phyloP scores from a whole-genome alignment of 768 basidiomycete species.

The Leccinellum luteum region DNA sequence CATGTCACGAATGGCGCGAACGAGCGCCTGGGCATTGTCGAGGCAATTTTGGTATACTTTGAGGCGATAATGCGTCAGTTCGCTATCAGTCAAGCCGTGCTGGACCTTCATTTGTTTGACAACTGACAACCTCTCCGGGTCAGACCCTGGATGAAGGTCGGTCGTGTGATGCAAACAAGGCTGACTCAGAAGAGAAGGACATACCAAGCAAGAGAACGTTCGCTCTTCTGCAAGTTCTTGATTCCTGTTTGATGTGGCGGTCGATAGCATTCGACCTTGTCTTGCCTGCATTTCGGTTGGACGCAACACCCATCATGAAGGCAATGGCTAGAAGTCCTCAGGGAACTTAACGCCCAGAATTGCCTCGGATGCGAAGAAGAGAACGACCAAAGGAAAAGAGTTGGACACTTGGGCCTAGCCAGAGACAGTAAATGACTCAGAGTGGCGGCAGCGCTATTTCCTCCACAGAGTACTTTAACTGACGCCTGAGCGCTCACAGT shows the following conservation, averaged over 20 bases:
- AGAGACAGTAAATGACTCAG: background rate
- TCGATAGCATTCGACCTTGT: conserved; percentile 5
- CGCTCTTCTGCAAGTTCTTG: background rate
- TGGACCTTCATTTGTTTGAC: conserved; percentile 5
- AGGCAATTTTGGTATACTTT: background rate
- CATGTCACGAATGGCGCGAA: background rate
- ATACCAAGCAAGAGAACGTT: conserved; percentile 5
- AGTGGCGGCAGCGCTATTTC: background rate
- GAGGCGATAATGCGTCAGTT: background rate
- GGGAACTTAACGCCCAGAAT: no score
- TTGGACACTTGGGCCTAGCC: background rate
- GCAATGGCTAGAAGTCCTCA: no score
- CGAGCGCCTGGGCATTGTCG: background rate
- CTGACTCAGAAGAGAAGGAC: no score
- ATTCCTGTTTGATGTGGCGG: conserved; percentile 1
- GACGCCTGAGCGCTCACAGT: background rate
- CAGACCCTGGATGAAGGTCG: background rate
- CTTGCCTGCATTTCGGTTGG: background rate
- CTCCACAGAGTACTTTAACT: background rate
- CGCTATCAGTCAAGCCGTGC: conserved; percentile 1
- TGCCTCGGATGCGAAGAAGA: background rate
- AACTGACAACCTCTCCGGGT: background rate
- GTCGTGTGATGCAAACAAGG: background rate
- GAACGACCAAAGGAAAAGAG: background rate
- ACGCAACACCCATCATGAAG: background rate